Evolutionary conservation across 768 basidiomycete species (phyloP).

Genomic region (Tulasnella sp.): DNA sequence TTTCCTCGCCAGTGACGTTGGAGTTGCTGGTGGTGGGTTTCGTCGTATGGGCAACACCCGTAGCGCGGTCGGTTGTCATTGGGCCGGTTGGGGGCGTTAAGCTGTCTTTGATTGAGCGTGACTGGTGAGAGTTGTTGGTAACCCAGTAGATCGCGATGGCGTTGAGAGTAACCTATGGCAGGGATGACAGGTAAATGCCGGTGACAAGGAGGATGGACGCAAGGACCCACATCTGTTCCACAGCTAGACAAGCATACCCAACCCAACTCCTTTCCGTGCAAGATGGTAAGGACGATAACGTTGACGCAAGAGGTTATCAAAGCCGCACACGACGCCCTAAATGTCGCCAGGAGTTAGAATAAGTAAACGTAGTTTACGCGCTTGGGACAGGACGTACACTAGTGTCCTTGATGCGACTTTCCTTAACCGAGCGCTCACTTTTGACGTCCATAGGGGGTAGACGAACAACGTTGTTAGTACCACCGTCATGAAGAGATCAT

Average conservation of each 20-base stretch:
- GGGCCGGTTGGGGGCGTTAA: not conserved
- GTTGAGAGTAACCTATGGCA: constrained; percentile 15
- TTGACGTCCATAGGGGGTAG: constrained; percentile 14
- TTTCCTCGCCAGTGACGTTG: not conserved
- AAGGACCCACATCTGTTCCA: not conserved
- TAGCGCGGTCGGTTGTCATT: not conserved
- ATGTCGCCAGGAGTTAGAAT: not conserved
- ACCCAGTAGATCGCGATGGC: constrained; percentile 17
- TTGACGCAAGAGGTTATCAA: constrained; percentile 22
- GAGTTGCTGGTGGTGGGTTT: not conserved
- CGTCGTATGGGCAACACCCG: not conserved
- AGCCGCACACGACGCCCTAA: constrained; percentile 16
- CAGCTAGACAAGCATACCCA: constrained; percentile 21
- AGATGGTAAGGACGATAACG: constrained; percentile 19
- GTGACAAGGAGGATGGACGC: not conserved
- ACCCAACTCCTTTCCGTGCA: constrained; percentile 21
- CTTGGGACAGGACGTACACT: not conserved
- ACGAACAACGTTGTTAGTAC: constrained; percentile 19
- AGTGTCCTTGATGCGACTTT: constrained; percentile 15
- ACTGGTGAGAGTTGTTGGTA: not conserved
- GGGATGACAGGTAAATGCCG: not conserved
- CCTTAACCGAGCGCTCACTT: constrained; percentile 3
- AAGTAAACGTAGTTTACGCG: not conserved
- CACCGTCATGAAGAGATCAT: constrained; percentile 19
- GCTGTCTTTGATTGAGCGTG: not conserved